Percentiles rank a stretch among this genome's conserved stretches.
These are phyloP conservation scores for Trichoderma sp. DNA, from an alignment of 2,329 filamentous ascomycete species.

Conservation along the genomic window DNA sequence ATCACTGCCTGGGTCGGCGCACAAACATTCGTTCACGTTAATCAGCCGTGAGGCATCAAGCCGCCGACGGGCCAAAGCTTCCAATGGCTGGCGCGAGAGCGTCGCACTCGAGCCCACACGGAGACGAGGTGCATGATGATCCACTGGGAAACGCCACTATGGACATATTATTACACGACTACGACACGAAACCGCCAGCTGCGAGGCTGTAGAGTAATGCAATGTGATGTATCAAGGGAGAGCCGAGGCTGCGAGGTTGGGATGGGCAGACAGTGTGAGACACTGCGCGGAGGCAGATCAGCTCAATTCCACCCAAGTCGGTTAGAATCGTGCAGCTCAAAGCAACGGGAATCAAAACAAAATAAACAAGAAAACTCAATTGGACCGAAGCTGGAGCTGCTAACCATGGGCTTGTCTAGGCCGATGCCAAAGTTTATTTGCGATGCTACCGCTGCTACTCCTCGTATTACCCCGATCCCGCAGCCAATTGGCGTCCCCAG, in stretches of 20 bases:
- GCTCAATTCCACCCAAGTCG: neutral
- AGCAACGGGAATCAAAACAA: neutral
- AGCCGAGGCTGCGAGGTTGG: slow-evolving; percentile 7
- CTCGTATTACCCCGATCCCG: slow-evolving; percentile 1
- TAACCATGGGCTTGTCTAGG: neutral
- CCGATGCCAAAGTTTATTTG: slow-evolving; percentile 13
- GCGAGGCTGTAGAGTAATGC: neutral
- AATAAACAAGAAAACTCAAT: neutral
- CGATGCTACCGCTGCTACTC: neutral
- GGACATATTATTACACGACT: neutral
- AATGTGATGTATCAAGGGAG: neutral
- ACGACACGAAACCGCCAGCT: neutral
- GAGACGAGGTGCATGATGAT: neutral
- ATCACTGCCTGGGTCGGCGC: neutral
- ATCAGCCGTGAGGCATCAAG: neutral
- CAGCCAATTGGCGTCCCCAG: neutral
- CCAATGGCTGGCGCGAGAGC: slow-evolving; percentile 7
- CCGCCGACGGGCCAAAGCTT: neutral
- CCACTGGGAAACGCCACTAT: slow-evolving; percentile 9
- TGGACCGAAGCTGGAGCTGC: neutral
- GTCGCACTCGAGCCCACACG: slow-evolving; percentile 13
- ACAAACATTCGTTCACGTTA: neutral
- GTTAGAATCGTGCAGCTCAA: neutral
- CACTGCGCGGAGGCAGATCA: slow-evolving; percentile 4
- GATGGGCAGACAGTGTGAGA: slow-evolving; percentile 16